Percentiles rank a stretch among this genome's conserved stretches.
These are phyloP conservation scores for Juglanconis sp. DNA, from an alignment of 2,329 filamentous ascomycete species.

Conservation along the genomic window DNA sequence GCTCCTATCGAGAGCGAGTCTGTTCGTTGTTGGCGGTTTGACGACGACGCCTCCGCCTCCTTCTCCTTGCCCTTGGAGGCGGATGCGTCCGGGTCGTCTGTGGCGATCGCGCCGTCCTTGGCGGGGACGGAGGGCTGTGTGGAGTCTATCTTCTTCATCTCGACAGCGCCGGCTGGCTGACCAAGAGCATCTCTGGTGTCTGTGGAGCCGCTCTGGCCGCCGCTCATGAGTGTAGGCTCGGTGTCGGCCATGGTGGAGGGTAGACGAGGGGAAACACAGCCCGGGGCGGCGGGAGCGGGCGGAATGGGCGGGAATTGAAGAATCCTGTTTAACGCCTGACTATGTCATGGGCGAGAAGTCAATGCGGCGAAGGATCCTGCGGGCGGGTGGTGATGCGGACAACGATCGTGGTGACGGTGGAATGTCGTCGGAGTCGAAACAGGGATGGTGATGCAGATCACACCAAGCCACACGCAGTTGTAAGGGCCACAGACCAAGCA, in stretches of 20 bases:
- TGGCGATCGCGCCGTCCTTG: slow-evolving; percentile 12
- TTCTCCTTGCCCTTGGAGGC: slow-evolving; percentile 30
- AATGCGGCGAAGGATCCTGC: not conserved
- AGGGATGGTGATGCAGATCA: too few relatives aligned
- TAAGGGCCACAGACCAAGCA: too few relatives aligned
- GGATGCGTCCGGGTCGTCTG: slow-evolving; percentile 19
- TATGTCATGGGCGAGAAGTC: slow-evolving; percentile 12
- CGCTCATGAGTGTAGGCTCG: slow-evolving; percentile 11
- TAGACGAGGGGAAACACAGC: not conserved
- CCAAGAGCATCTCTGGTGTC: slow-evolving; percentile 15
- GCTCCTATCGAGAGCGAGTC: slow-evolving; percentile 33
- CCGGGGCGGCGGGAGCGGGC: not conserved
- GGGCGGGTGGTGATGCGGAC: too few relatives aligned
- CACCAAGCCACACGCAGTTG: too few relatives aligned
- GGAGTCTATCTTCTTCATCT: slow-evolving; percentile 17
- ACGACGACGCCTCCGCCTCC: slow-evolving; percentile 18
- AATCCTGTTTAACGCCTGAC: not conserved
- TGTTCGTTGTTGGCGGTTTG: slow-evolving; percentile 24
- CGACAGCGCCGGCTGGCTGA: slow-evolving; percentile 18
- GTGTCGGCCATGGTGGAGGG: slow-evolving; percentile 18
- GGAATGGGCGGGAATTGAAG: slow-evolving; percentile 4
- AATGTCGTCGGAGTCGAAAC: too few relatives aligned
- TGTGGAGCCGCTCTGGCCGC: slow-evolving; percentile 4
- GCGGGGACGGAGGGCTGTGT: slow-evolving; percentile 15
- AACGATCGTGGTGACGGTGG: not conserved